Evolutionary conservation across 163 green algal species (phyloP), one percentile per base, ranked within the genome.

Genomic region (Volvox carteri): DNA sequence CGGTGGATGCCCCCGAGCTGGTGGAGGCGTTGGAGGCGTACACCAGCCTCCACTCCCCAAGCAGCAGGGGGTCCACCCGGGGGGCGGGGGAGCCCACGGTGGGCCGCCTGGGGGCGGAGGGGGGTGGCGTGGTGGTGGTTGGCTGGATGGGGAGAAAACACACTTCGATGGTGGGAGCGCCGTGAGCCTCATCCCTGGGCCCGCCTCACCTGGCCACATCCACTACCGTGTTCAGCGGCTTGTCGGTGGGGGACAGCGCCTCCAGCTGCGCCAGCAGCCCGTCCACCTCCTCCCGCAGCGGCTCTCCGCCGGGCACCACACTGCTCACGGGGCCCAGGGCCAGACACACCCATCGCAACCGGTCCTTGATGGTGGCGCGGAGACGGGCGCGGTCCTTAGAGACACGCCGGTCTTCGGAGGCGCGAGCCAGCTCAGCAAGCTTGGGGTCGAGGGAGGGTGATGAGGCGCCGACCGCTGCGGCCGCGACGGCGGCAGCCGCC

Each of bases 241-340:
- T 86, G 70, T 89, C 80, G 0, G 58, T 86, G 58, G 89, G 89
- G 12, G 56, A 62, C n/a, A 92, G 54, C 25, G 44, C 30, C 76
- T 92, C 89, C 46, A 92, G 84, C 84, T 85, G 52, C 58, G 30
- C 28, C 75, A 92, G 33, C 50, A 92, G 89, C 23, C 41, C 39
- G 39, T 92, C 89, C 35, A 92, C 78, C 65, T 92, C 84, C 1
- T 65, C 60, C n/a, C 86, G 86, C 72, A 91, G 48, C 56, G 86
- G 77, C 77, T 91, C 86, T 18, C 89, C 89, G 48, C 89, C 89
- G 12, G 89, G 89, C n/a, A 92, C 89, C 41, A 92, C 85, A 44
- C 84, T 74, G 46, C n/a, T 74, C 14, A 90, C 85, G 5, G 89
- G 89, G 11, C 89, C 89, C 77, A 92, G 84, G 28, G 84, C 84